Percentiles rank a stretch among this genome's conserved stretches.
Conservation (phyloP, 1,139 yeast species). For the Scheffersomyces titani region DNA sequence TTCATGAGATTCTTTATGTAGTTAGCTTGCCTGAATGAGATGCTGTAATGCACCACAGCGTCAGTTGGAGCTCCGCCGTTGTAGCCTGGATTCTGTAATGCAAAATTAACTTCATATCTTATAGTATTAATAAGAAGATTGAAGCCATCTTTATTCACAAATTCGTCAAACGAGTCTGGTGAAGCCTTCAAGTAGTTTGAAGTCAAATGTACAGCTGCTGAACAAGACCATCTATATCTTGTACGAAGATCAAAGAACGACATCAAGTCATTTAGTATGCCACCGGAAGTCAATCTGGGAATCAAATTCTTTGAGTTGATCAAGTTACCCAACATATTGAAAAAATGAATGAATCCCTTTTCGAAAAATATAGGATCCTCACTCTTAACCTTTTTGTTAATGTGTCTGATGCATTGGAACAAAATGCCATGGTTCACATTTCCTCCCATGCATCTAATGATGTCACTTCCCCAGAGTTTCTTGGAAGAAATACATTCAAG, state of each 20-base stretch:
- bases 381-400: constrained; percentile 49
- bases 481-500: constrained; percentile 72
- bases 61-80: constrained; percentile 56
- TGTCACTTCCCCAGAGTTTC: constrained; percentile 73
- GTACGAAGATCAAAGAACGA: constrained; percentile 59
- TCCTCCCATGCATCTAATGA: constrained; percentile 83
- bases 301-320: constrained; percentile 56
- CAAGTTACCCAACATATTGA: constrained; percentile 59
- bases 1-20: constrained; percentile 58
- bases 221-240: constrained; percentile 55
- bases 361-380: constrained; percentile 39
- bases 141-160: constrained; percentile 70
- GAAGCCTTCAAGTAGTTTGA: constrained; percentile 53
- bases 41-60: constrained; percentile 50
- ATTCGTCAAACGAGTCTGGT: constrained; percentile 54
- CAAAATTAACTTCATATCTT: constrained; percentile 67
- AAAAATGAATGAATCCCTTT: constrained; percentile 53
- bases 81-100: constrained; percentile 54
- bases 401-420: constrained; percentile 68
- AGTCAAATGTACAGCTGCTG: constrained; percentile 67
- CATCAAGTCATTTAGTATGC: constrained; percentile 66
- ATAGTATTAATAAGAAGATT: constrained; percentile 59
- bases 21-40: constrained; percentile 67
- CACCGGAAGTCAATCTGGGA: constrained; percentile 57
- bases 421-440: constrained; percentile 84